Percentiles rank a stretch among this genome's conserved stretches.
Conservation (phyloP, 495 filamentous ascomycete species). For the Penicillium paradoxum region DNA sequence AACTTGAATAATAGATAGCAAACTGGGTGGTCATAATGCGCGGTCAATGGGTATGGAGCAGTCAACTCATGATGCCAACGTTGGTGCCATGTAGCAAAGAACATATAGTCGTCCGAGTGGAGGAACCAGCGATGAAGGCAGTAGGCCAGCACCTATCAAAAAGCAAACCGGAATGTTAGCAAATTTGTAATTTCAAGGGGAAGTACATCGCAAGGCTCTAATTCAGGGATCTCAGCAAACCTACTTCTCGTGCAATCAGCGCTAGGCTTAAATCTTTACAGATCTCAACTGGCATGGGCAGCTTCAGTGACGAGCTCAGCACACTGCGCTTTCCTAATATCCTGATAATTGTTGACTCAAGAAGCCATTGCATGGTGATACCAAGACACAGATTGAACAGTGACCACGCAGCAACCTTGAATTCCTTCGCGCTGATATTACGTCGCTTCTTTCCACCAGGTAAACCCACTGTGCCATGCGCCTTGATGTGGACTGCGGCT, state of each 20-base stretch:
- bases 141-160: constrained; percentile 52
- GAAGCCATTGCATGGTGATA: constrained; percentile 48
- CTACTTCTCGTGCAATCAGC: constrained; percentile 52
- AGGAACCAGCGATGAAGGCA: constrained; percentile 67
- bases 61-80: constrained; percentile 60
- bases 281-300: constrained; percentile 61
- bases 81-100: constrained; percentile 50
- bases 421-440: constrained; percentile 25
- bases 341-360: constrained; percentile 53
- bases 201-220: neutral
- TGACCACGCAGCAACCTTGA: constrained; percentile 48
- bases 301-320: constrained; percentile 51
- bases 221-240: constrained; percentile 1
- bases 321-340: constrained; percentile 49
- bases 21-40: constrained; percentile 78
- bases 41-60: constrained; percentile 61
- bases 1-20: constrained; percentile 64
- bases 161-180: neutral
- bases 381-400: constrained; percentile 63
- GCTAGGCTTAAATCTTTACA: constrained; percentile 47
- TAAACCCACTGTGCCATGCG: constrained; percentile 58
- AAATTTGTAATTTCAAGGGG: neutral
- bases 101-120: constrained; percentile 43
- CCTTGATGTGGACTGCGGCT: constrained; percentile 62
- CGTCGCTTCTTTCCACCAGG: constrained; percentile 52